Conservation (phyloP, 1,139 yeast species). For the Meyerozyma elateridarum region DNA sequence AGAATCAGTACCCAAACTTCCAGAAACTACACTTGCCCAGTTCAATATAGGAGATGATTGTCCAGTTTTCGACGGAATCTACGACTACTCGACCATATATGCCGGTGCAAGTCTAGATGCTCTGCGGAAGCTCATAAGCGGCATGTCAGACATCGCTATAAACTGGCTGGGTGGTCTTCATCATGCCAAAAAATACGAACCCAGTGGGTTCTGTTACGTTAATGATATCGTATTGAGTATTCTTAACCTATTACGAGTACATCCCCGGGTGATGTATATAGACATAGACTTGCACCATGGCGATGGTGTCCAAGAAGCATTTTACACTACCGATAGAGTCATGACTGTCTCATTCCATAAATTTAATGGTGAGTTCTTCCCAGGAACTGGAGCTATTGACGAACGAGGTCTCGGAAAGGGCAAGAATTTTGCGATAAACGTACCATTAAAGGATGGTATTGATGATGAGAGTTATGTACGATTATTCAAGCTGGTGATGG, state of each 20-base stretch:
- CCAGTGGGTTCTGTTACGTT: conserved; percentile 92
- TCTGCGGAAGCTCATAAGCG: conserved; percentile 72
- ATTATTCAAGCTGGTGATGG: conserved; percentile 77
- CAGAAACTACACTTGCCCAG: conserved; percentile 54
- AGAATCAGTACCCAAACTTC: conserved; percentile 59
- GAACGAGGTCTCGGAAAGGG: conserved; percentile 89
- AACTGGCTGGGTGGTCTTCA: conserved; percentile 98
- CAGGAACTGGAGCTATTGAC: conserved; percentile 88
- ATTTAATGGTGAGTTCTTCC: conserved; percentile 92
- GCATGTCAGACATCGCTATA: conserved; percentile 91
- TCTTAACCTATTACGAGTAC: conserved; percentile 73
- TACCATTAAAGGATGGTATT: conserved; percentile 93
- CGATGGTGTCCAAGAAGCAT: conserved; percentile 97
- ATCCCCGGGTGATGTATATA: conserved; percentile 86
- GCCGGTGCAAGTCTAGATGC: conserved; percentile 96
- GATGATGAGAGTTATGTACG: conserved; percentile 86
- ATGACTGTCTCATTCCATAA: conserved; percentile 95
- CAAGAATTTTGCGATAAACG: conserved; percentile 79
- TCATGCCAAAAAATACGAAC: conserved; percentile 92
- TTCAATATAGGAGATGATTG: conserved; percentile 97
- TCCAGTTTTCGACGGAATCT: conserved; percentile 94
- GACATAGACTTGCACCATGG: conserved; percentile 98
- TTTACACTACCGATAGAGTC: conserved; percentile 90
- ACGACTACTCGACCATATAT: conserved; percentile 78
- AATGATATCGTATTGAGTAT: conserved; percentile 92